Conservation (phyloP, 1,284 basidiomycete genomes). For the Cryptococcus sp. region DNA sequence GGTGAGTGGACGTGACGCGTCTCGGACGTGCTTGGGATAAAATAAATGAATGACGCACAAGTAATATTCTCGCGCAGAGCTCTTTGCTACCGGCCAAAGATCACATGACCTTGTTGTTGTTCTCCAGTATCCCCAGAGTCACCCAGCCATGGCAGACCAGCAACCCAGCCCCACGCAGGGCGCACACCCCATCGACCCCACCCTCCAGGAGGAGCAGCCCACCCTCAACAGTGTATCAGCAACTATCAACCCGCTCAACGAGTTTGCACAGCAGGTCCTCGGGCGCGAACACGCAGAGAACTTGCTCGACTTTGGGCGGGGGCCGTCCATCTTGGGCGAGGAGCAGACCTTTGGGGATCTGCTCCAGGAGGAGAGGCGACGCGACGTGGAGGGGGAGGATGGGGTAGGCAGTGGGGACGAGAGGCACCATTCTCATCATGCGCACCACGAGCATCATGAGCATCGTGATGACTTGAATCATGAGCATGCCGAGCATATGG, state of each 20-base stretch:
- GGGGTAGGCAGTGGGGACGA: not conserved
- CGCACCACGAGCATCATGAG: slow-evolving; percentile 1
- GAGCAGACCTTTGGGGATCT: slow-evolving; percentile 16
- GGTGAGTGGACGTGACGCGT: slow-evolving; percentile 1
- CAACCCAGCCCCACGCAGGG: not conserved
- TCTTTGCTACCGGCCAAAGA: not conserved
- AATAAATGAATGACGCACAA: not conserved
- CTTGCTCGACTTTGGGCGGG: slow-evolving; percentile 14
- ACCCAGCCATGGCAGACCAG: slow-evolving; percentile 11
- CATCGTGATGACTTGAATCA: slow-evolving; percentile 3
- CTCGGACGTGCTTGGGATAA: slow-evolving; percentile 6
- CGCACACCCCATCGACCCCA: slow-evolving; percentile 12
- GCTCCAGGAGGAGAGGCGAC: slow-evolving; percentile 10
- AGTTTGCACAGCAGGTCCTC: slow-evolving; percentile 18
- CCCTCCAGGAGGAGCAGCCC: slow-evolving; percentile 6
- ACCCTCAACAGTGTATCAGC: slow-evolving; percentile 13
- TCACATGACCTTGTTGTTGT: slow-evolving; percentile 14
- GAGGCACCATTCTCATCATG: not conserved
- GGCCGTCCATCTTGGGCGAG: slow-evolving; percentile 12
- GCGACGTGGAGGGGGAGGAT: not conserved
- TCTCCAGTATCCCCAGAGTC: slow-evolving; percentile 5
- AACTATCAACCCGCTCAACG: slow-evolving; percentile 13
- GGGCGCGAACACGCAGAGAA: slow-evolving; percentile 16
- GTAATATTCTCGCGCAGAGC: not conserved
- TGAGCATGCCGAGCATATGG: not conserved